Evolutionary conservation across 352 stramenopile species (phyloP).

Genomic region (Pythium graminicola): DNA sequence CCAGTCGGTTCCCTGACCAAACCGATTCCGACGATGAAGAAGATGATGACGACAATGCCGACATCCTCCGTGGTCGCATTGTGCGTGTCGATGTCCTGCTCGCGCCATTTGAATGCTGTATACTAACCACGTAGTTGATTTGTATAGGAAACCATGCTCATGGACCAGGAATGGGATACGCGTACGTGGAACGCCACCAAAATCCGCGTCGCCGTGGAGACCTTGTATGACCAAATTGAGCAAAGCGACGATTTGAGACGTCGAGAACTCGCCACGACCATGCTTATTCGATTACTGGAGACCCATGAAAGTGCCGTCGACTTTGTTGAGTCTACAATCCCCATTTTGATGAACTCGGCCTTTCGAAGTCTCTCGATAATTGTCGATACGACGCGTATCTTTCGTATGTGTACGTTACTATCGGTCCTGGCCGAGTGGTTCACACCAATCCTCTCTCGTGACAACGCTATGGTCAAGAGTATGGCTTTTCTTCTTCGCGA

Average conservation of each 20-base stretch:
- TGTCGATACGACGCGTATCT: constrained; percentile 46
- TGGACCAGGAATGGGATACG: constrained; percentile 81
- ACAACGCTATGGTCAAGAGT: constrained; percentile 56
- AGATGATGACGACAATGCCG: constrained; percentile 21
- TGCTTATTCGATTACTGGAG: constrained; percentile 62
- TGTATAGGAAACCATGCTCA: constrained; percentile 54
- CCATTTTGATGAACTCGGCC: constrained; percentile 65
- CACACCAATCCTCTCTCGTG: constrained; percentile 40
- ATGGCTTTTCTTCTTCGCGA: constrained; percentile 49
- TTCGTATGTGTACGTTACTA: constrained; percentile 46
- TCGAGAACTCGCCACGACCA: constrained; percentile 51
- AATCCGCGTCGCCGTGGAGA: constrained; percentile 51
- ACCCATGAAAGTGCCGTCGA: constrained; percentile 59
- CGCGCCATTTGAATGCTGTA: not conserved
- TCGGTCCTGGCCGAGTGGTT: constrained; percentile 59
- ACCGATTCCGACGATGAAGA: constrained; percentile 4
- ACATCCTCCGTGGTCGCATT: constrained; percentile 38
- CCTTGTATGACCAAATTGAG: constrained; percentile 65
- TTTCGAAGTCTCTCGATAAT: constrained; percentile 58
- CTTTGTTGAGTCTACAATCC: constrained; percentile 59
- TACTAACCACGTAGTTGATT: not conserved
- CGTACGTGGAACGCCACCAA: constrained; percentile 55
- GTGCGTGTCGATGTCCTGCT: constrained; percentile 27
- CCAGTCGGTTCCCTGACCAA: constrained; percentile 43
- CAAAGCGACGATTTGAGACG: constrained; percentile 31